Evolutionary conservation across 2,329 filamentous ascomycete genomes (phyloP), one percentile per base, ranked within the genome.

Genomic region (Cercospora sesami): DNA sequence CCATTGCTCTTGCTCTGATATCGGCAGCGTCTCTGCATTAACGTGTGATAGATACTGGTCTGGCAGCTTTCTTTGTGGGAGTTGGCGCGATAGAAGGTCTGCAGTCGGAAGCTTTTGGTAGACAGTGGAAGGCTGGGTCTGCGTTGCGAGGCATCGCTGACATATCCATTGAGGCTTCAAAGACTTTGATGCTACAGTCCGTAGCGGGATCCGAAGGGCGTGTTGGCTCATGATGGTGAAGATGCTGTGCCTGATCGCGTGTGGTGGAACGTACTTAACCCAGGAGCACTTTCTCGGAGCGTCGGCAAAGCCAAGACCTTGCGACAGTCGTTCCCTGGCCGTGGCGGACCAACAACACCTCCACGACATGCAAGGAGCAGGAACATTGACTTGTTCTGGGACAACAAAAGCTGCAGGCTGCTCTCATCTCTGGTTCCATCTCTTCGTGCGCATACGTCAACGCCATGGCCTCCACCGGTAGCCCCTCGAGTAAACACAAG

Each of bases 91-190:
- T 18, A 66, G 61, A 18, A 68, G 60, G 5, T 68, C 59, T 48
- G 31, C n/a, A 30, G 67, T 30, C 31, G 60, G 14, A 60, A 51
- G 59, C 18, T 36, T 53, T 21, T 18, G 64, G 58, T 64, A 71
- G 21, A 68, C 31, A 64, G 53, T 26, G 33, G 64, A 58, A 26
- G 69, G 23, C 36, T 70, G 64, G 48, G 74, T 36, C 63, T 75
- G 73, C 6, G 75, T 76, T 18, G 75, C 72, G 10, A 77, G 73
- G 57, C 76, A 78, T 69, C 76, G 69, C 36, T 73, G 72, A 65
- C 76, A 78, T 39, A 71, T 70, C 73, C 75, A 76, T 73, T 72
- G 75, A n/a, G 67, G 57, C 18, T 67, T 58, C 42, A 66, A 60
- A 14, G 66, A 51, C 36, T 65, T 65, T 16, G 68, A 53, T 31